Base-by-base conservation (phyloP, 306 rosid genomes). In the Cicer arietinum region DNA sequence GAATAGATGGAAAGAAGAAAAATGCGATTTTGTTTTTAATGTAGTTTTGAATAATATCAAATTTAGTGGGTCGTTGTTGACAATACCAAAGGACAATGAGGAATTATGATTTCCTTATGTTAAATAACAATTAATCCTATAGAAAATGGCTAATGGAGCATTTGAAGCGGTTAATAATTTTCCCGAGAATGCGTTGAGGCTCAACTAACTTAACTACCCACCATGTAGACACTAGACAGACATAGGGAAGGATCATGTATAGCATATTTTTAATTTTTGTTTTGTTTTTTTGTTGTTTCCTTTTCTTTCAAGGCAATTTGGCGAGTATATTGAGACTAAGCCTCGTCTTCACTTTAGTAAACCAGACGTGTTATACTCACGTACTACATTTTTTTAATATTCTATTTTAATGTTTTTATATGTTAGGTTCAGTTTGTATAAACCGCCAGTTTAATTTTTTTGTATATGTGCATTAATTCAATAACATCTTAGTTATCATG, bases 181-280 rank as follows among this genome's bases (percentile, higher is more conserved):
- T 58, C 11, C 9, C 22, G 48, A 22, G 14, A 56, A 45, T 17
- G 84, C 77, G 83, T 75, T 82, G 70, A 76, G 45, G 74, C 81
- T 56, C 40, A 78, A 64, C 71, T 80, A 88, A 52, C 14, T 50
- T 58, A 37, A 84, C 92, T 0, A 80, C 90, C 89, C 77, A 40
- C 89, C 86, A 82, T 67, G 76, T 61, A 75, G 25, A 46, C 87
- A 68, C 16, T 14, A 14, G 0, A 14, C 16, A 14, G 89, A 79
- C 60, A 35, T 22, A 57, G 7, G 0, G 7, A 57, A 25, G 37
- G 13, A 67, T 63, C 47, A 74, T 63, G 30, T 65, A 71, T 67
- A 82, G 61, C 63, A 25, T 40, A 16, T 13, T 60, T 43, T 14
- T 7, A 0, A 16, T 13, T 60, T 43, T 14, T 7, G 0, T 30